phyloP scores from a whole-genome alignment of 345 rosid genomes.

The Camelina sativa region DNA sequence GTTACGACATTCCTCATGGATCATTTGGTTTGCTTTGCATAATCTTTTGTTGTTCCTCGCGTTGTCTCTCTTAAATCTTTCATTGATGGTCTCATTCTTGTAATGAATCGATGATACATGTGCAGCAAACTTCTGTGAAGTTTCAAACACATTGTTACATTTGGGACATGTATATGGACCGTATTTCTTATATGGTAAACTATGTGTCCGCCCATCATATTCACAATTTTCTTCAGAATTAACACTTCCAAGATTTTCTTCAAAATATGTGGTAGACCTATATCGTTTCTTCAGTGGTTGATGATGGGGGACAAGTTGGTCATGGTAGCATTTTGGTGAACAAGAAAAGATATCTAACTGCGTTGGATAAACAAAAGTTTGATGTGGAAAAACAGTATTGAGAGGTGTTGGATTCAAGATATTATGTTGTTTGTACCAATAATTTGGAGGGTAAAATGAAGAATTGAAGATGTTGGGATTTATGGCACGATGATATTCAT shows the following conservation, averaged over 20 bases:
- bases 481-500: conserved; percentile 6
- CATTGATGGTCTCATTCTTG: conserved; percentile 28
- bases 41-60: conserved; percentile 26
- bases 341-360: conserved; percentile 3
- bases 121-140: conserved; percentile 42
- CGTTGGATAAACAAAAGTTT: neutral
- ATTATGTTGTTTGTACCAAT: neutral
- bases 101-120: conserved; percentile 34
- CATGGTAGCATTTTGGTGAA: conserved; percentile 8
- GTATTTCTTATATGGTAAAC: conserved; percentile 33
- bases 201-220: conserved; percentile 43
- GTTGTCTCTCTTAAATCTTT: conserved; percentile 12
- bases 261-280: neutral
- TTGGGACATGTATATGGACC: conserved; percentile 45
- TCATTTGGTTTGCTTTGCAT: neutral
- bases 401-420: conserved; percentile 36
- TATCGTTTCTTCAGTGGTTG: conserved; percentile 20
- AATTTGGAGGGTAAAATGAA: conserved; percentile 17
- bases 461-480: conserved; percentile 20
- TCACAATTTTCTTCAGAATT: conserved; percentile 4
- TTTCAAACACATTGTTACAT: conserved; percentile 27
- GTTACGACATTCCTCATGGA: neutral
- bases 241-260: neutral
- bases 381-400: conserved; percentile 18
- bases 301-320: conserved; percentile 3